Base-by-base conservation (phyloP, 2,329 filamentous ascomycete genomes). In the Clarireedia hainanense region DNA sequence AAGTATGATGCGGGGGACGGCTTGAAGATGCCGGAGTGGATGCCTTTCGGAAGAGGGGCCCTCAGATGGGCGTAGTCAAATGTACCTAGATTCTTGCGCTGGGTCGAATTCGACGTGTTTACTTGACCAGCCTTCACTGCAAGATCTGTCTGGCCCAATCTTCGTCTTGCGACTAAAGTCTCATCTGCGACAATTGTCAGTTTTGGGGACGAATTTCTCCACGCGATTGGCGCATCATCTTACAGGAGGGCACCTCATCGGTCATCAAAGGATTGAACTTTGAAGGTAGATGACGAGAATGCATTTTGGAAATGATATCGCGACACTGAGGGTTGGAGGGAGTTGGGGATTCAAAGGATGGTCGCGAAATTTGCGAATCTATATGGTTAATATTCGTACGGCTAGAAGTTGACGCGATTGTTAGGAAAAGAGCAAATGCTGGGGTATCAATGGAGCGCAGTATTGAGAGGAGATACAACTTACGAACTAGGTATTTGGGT, bases 51-150 rank as follows among this genome's bases (percentile, higher is more conserved):
- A 47, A 99, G 76, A 14, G 94, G 92, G 58, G 91, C 92, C 68
- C 92, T 88, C 50, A 99, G 79, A 70, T 99, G 94, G 62, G 91
- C 92, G 72, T 99, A 99, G 73, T 97, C 94, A 70, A 99, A 96
- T 47, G 86, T 83, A 51, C 89, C 90, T 58, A 94, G 77, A 63
- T 86, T 84, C 63, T 86, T 79, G 47, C 83, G 77, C 69, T 89
- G 89, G 56, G 84, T 82, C 61, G 89, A 85, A 71, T 84, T 86
- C 40, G 81, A 80, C 9, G 82, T 81, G 58, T 82, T 83, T n/a
- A 85, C 76, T 64, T 87, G 84, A 36, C 85, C 84, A 66, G 90
- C 84, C 75, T 91, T 94, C 52, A 91, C 84, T 9, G 86, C 85
- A 61, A 99, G 80, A 72, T 95, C 88, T 24, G 94, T 99, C 74